Conservation (phyloP, 2,329 filamentous ascomycete species). For the Sporothrix euskadiensis region DNA sequence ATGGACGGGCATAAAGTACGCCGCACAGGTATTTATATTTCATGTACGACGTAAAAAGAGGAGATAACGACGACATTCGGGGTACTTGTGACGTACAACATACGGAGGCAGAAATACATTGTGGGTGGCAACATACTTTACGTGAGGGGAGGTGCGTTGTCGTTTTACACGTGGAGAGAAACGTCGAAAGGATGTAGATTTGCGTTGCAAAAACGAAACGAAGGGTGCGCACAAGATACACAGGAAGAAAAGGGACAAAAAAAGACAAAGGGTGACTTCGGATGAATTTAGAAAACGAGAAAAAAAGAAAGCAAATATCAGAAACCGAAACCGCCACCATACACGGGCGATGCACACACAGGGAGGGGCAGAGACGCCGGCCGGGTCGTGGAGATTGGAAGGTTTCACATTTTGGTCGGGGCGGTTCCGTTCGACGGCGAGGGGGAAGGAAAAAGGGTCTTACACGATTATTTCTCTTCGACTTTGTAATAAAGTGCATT, state of each 20-base stretch:
- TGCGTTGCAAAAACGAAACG: neutral
- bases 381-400: slow-evolving; percentile 14
- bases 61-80: neutral
- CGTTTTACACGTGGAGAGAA: slow-evolving; percentile 1
- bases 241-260: neutral
- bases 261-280: neutral
- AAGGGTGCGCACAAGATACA: neutral
- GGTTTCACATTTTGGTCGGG: slow-evolving; percentile 11
- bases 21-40: neutral
- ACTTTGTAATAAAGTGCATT: neutral
- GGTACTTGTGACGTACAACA: neutral
- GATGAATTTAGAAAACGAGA: neutral
- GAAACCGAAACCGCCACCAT: neutral
- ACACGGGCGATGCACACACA: neutral
- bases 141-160: neutral
- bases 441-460: neutral
- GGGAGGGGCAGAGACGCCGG: neutral
- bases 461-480: neutral
- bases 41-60: neutral
- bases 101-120: neutral
- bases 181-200: neutral
- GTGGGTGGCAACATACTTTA: neutral
- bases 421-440: neutral
- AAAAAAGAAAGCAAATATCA: slow-evolving; percentile 1
- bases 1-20: neutral